Percentiles rank a stretch among this genome's conserved stretches.
Conservation (phyloP, 2,329 filamentous ascomycete genomes). For the Fonsecaea erecta region DNA sequence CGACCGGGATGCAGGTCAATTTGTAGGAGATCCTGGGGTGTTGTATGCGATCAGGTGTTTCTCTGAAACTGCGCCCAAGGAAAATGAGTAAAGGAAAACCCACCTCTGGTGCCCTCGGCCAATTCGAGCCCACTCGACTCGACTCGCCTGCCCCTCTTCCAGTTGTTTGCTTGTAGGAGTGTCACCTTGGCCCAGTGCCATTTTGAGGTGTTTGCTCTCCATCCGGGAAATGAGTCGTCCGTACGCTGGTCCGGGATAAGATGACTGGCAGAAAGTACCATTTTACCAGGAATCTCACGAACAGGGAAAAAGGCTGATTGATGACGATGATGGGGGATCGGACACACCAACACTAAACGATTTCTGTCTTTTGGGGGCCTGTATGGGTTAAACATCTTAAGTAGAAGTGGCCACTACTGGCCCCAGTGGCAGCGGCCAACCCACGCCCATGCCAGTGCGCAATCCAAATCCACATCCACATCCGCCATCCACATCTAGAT, state of each 20-base stretch:
- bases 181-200: not conserved
- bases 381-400: not conserved
- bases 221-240: not conserved
- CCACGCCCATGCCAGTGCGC: conserved; percentile 5
- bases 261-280: not conserved
- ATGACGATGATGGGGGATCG: conserved; percentile 14
- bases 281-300: not conserved
- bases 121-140: not conserved
- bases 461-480: not conserved
- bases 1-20: not conserved
- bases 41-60: not conserved
- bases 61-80: not conserved
- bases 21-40: not conserved
- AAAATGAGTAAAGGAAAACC: not conserved
- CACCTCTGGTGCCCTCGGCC: not conserved
- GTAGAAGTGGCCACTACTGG: not conserved
- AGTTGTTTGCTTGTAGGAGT: not conserved
- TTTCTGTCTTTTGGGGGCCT: conserved; percentile 3
- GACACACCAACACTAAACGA: conserved; percentile 1
- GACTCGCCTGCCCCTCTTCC: not conserved
- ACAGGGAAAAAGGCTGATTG: conserved; percentile 9
- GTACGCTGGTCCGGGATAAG: not conserved
- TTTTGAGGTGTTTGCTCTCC: not conserved
- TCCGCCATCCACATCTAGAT: conserved; percentile 16
- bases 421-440: not conserved